Evolutionary conservation across 1,284 basidiomycete species (phyloP), one percentile per base, ranked within the genome.

Genomic region (Sphaerobolus stellatus): DNA sequence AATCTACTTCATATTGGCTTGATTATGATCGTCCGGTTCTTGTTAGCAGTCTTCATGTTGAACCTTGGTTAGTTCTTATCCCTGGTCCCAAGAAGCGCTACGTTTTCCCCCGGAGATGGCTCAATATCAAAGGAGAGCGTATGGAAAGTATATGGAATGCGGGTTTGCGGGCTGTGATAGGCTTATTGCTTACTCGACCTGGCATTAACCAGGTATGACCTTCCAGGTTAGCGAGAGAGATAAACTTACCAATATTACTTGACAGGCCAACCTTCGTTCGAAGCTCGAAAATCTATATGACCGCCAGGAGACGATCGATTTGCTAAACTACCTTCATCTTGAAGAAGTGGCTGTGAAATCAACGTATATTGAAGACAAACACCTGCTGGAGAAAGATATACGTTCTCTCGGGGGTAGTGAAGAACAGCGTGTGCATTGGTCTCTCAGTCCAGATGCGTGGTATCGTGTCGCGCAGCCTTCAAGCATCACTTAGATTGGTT

Each of bases 201-300:
- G 90, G 89, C 2, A 80, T 90, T 47, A 78, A 80, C 31, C 82
- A 90, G 78, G 91, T 90, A 63, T 63, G 80, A 64, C 24, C 13
- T 13, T 5, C 36, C 57, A 25, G 53, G 7, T 48, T 14, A 28
- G 25, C 11, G 22, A 44, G 16, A 25, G 33, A 49, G 43, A 13
- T 53, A 38, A 28, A 27, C 29, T 38, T 47, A n/a, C 29, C 49
- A 47, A 51, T 44, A 53, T 59, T 54, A 31, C 27, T 48, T 50
- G 11, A 41, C 59, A 93, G 89, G 71, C 73, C 16, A 83, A 86
- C 62, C 70, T 93, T 48, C 78, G 82, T 52, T 85, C 83, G 79
- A 77, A 84, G 56, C 71, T 93, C 50, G 73, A 79, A 53, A 70
- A 76, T 11, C 78, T 85, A 27, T 88, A 92, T 58, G 90, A 94